phyloP scores from a whole-genome alignment of 768 basidiomycete species.

The Rhizopogon rudus region DNA sequence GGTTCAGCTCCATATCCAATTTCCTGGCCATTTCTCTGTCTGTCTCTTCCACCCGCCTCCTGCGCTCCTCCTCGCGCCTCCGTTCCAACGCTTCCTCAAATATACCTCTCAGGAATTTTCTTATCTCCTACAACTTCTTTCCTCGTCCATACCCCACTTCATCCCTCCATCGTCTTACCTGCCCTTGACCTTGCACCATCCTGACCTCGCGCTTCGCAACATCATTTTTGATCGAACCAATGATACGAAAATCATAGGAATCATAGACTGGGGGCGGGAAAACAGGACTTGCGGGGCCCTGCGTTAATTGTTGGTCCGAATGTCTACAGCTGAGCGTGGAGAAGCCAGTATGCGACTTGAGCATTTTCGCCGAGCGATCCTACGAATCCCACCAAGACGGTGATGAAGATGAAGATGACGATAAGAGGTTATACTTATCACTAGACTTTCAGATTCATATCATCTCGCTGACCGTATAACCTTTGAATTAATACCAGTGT shows the following conservation, averaged over 20 bases:
- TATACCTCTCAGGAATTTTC: not conserved
- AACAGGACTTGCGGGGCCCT: not conserved
- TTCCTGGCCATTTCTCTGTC: slow-evolving; percentile 44
- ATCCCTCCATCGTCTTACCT: not conserved
- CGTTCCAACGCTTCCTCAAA: slow-evolving; percentile 24
- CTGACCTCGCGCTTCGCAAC: slow-evolving; percentile 5
- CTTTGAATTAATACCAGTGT: too few relatives aligned
- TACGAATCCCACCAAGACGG: too few relatives aligned
- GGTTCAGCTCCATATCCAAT: slow-evolving; percentile 37
- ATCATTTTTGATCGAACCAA: not conserved
- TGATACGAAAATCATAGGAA: too few relatives aligned
- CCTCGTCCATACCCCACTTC: not conserved
- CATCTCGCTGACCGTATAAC: too few relatives aligned
- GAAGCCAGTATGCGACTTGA: too few relatives aligned
- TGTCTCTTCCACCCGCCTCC: slow-evolving; percentile 19
- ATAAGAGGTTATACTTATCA: too few relatives aligned
- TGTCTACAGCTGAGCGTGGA: too few relatives aligned
- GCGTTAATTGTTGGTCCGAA: too few relatives aligned
- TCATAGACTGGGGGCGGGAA: too few relatives aligned
- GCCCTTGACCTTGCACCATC: not conserved
- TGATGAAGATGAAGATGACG: not conserved
- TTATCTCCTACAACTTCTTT: not conserved
- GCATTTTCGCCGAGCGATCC: too few relatives aligned
- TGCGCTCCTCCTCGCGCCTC: slow-evolving; percentile 17
- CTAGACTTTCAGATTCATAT: slow-evolving; percentile 3